A percentile compares a stretch with the other conserved stretches of the same genome.
Evolutionary conservation across 441 rosid species (phyloP).

Genomic region (Manihot esculenta): DNA sequence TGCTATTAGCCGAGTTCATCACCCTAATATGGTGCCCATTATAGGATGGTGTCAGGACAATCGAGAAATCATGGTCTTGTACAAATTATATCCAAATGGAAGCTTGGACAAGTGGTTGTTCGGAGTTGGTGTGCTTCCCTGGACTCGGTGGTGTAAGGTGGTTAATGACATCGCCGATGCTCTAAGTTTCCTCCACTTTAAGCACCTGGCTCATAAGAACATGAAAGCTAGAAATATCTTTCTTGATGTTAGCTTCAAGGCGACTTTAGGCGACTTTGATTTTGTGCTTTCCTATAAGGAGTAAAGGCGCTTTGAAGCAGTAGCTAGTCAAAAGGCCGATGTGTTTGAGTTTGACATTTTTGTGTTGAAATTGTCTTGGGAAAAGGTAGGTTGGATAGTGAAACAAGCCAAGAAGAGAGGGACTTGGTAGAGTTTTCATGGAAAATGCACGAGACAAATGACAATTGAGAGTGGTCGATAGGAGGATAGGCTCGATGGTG

Average conservation of each 20-base stretch:
- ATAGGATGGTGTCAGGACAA: conserved; percentile 53
- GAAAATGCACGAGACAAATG: conserved; percentile 49
- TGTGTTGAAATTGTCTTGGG: conserved; percentile 47
- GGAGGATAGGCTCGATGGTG: conserved; percentile 45
- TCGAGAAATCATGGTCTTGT: conserved; percentile 38
- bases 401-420: conserved; percentile 30
- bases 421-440: conserved; percentile 44
- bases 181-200: conserved; percentile 38
- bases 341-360: conserved; percentile 52
- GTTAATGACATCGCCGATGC: conserved; percentile 41
- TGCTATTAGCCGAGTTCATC: conserved; percentile 39
- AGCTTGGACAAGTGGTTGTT: conserved; percentile 48
- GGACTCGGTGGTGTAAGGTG: conserved; percentile 44
- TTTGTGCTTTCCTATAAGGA: conserved; percentile 35
- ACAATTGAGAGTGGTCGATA: conserved; percentile 37
- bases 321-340: conserved; percentile 35
- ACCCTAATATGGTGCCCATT: conserved; percentile 43
- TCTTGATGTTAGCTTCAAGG: conserved; percentile 49
- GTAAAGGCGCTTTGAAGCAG: conserved; percentile 36
- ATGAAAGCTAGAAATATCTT: conserved; percentile 45
- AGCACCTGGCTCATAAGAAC: conserved; percentile 47
- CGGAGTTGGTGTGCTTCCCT: conserved; percentile 47
- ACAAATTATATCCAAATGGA: conserved; percentile 45
- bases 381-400: conserved; percentile 34
- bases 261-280: conserved; percentile 45